These are phyloP conservation scores for Xylaria sp. DNA, from an alignment of 2,329 filamentous ascomycete genomes.

Conservation along the genomic window DNA sequence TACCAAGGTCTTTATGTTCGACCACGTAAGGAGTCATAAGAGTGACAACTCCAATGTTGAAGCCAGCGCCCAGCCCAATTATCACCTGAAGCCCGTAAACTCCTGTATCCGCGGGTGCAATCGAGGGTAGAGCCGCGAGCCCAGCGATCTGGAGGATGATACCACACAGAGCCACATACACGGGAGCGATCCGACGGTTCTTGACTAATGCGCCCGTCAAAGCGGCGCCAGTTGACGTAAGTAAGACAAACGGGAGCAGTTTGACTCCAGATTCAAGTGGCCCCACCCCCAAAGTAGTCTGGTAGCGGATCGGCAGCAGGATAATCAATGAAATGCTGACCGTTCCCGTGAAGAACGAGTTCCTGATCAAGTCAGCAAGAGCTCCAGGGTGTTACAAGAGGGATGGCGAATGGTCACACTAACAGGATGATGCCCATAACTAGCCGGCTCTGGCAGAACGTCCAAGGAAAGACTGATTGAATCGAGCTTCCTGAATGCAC, in stretches of 20 bases:
- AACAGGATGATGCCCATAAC: constrained; percentile 39
- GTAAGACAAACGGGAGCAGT: constrained; percentile 32
- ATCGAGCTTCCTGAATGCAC: constrained; percentile 18
- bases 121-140: constrained; percentile 27
- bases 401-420: constrained; percentile 5
- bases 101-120: constrained; percentile 12
- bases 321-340: constrained; percentile 37
- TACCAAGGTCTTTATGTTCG: constrained; percentile 38
- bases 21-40: constrained; percentile 36
- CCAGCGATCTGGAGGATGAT: constrained; percentile 34
- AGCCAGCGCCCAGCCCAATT: constrained; percentile 33
- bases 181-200: constrained; percentile 29
- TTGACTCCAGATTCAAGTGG: constrained; percentile 37
- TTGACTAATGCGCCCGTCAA: constrained; percentile 26
- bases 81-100: constrained; percentile 37
- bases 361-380: constrained; percentile 19
- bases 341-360: constrained; percentile 36
- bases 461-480: constrained; percentile 39
- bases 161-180: constrained; percentile 29
- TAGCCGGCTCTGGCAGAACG: constrained; percentile 35
- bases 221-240: constrained; percentile 28
- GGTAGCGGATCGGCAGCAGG: constrained; percentile 36
- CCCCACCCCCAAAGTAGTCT: constrained; percentile 33
- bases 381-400: background rate
- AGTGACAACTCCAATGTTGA: constrained; percentile 34